Evolutionary conservation across 2,329 filamentous ascomycete genomes (phyloP), one percentile per base, ranked within the genome.

Genomic region (Epichloe amarillans): DNA sequence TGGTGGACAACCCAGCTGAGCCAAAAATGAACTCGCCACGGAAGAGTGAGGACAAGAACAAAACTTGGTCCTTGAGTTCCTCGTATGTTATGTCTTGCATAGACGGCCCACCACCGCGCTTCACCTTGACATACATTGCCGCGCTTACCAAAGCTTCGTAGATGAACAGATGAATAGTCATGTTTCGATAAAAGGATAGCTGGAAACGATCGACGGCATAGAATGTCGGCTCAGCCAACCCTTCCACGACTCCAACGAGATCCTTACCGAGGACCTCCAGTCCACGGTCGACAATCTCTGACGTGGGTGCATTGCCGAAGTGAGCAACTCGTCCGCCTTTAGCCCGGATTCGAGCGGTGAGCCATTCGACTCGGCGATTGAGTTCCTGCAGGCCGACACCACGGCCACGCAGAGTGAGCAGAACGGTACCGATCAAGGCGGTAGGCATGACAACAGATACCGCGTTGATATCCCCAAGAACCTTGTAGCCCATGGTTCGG

Each of bases 381-480:
- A 98, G 71, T 64, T 98, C 93, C 0, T 80, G 72, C 62, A 89
- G 89, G 23, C 93, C 91, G 1, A 97, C 90, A 19, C 93, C 93
- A 46, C 93, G 83, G 0, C 93, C 93, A 61, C 93, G 80, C 4
- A 98, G 76, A 0, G 93, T 98, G 14, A 98, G 73, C 0, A 98
- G 74, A 0, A 97, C 87, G 0, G 93, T 98, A 5, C 93, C 93
- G 26, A 98, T 94, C 42, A 98, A 75, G 0, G 93, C 91, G 0
- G 93, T 97, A 0, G 93, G 93, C 93, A 98, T 98, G 46, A 98
- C 88, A 0, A 98, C 93, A 0, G 90, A 95, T 2, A 95, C 91
- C 36, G 84, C 81, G 63, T 98, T 98, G 69, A 98, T 98, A 60
- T 98, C 88, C 0, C 86, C 84, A 2, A 98, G 74, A 1, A 97